Evolutionary conservation across 495 filamentous ascomycete species (phyloP).

Genomic region (Aspergillus ostianus): DNA sequence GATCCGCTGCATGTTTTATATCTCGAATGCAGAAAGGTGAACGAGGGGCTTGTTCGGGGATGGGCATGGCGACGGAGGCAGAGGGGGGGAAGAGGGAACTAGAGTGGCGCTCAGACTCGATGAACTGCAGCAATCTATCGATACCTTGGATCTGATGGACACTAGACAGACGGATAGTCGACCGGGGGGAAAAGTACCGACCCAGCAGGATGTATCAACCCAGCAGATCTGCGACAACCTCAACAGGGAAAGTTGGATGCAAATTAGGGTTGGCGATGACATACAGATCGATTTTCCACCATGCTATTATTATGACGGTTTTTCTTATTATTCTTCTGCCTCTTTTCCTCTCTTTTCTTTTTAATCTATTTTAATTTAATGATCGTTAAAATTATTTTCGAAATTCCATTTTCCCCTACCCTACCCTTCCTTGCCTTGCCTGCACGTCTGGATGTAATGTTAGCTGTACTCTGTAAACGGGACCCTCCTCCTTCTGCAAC

Average conservation of each 20-base stretch:
- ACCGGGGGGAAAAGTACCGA: background rate
- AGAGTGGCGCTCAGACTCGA: constrained; percentile 24
- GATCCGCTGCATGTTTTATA: constrained; percentile 33
- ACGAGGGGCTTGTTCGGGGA: constrained; percentile 18
- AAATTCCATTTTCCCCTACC: constrained; percentile 7
- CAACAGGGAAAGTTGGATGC: constrained; percentile 20
- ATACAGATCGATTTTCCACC: constrained; percentile 21
- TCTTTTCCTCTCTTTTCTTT: constrained; percentile 3
- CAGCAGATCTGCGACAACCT: constrained; percentile 29
- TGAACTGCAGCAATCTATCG: constrained; percentile 13
- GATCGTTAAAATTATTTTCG: constrained; percentile 3
- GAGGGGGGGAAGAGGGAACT: constrained; percentile 3
- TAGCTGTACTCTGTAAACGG: background rate
- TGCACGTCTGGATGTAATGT: background rate
- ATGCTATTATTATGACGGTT: constrained; percentile 5
- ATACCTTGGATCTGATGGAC: background rate
- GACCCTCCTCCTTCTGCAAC: background rate
- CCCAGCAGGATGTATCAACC: constrained; percentile 12
- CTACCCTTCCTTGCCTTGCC: constrained; percentile 2
- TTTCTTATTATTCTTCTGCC: background rate
- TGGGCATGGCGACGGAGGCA: constrained; percentile 11
- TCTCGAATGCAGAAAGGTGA: constrained; percentile 20
- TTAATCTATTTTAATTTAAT: constrained; percentile 4
- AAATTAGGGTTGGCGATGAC: constrained; percentile 18
- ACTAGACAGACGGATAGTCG: background rate